Evolutionary conservation across 371 early-diverging fungal genomes (phyloP), one percentile per base, ranked within the genome.

Genomic region (Mortierella sp.): DNA sequence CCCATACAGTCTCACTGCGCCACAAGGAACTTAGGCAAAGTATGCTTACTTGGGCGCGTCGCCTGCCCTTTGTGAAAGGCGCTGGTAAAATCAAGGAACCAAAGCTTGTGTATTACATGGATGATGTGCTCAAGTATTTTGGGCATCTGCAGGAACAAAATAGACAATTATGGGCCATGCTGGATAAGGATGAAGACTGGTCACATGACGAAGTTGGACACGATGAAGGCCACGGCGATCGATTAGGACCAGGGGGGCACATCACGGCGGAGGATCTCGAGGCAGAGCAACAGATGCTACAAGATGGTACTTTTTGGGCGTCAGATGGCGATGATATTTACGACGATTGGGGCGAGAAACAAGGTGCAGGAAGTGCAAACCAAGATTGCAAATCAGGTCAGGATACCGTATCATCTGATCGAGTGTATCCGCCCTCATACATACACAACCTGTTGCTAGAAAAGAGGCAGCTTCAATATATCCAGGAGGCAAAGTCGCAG

Each of bases 101-200:
- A 1, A 65, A 76, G 54, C 68, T 78, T 18, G 60, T 70, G 3
- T 73, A 70, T 28, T 67, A 62, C 26, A n/a, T 70, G 45, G 78
- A 70, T 12, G 78, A 78, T 40, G 71, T 78, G 26, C 26, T 78
- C 28, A 62, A 62, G 22, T 66, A 70, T 39, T 78, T 73, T 73
- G 73, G 74, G 2, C 66, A 59, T 22, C 49, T 78, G n/a, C 24
- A 78, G 18, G 66, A 68, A 11, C 64, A 64, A 47, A 68, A 72
- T 57, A 37, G 35, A 51, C 51, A 45, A 26, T 32, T 77, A 20
- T 77, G 77, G 77, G 54, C 47, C 3, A 14, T 37, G 40, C 40
- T 78, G 20, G 78, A 78, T 26, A 55, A 52, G 5, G 3, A 24
- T 12, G 66, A 63, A 45, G 20, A 30, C 1, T 26, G n/a, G 4